These are phyloP conservation scores for Ustilago crameri DNA, from an alignment of 1,284 basidiomycete species.

Conservation along the genomic window DNA sequence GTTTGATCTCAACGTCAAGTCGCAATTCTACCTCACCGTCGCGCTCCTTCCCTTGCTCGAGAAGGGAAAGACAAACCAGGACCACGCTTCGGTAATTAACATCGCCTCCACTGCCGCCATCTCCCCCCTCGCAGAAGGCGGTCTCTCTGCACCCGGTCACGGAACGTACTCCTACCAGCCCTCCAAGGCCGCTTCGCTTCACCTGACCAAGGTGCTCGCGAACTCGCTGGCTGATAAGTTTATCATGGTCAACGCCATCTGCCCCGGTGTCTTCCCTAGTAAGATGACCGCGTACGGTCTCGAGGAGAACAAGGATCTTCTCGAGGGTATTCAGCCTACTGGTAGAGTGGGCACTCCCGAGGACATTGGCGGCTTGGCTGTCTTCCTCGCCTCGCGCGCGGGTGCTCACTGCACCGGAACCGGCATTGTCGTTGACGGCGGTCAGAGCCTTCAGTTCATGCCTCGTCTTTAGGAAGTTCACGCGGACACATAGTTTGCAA, in stretches of 20 bases:
- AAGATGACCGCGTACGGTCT: constrained; percentile 86
- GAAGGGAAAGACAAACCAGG: constrained; percentile 67
- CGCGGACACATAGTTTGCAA: neutral
- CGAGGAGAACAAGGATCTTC: constrained; percentile 70
- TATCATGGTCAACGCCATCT: constrained; percentile 80
- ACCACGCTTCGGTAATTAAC: constrained; percentile 76
- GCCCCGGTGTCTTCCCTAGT: constrained; percentile 81
- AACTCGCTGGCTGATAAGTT: constrained; percentile 74
- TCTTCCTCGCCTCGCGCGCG: constrained; percentile 80
- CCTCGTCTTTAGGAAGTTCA: constrained; percentile 30
- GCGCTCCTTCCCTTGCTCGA: constrained; percentile 62
- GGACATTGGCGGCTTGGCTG: constrained; percentile 79
- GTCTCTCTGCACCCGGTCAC: constrained; percentile 73
- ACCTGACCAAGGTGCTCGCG: constrained; percentile 80
- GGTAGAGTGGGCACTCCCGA: constrained; percentile 75
- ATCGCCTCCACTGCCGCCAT: constrained; percentile 81
- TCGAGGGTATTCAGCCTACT: constrained; percentile 63
- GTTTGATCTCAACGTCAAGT: constrained; percentile 66
- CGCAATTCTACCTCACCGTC: constrained; percentile 67
- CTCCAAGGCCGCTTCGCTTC: constrained; percentile 80
- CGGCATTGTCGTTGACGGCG: constrained; percentile 77
- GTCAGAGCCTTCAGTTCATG: constrained; percentile 68
- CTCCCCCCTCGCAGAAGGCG: constrained; percentile 71
- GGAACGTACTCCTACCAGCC: constrained; percentile 81
- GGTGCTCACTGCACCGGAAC: constrained; percentile 79